Evolutionary conservation across 1,284 basidiomycete species (phyloP).

Genomic region (Austroboletus niveus): DNA sequence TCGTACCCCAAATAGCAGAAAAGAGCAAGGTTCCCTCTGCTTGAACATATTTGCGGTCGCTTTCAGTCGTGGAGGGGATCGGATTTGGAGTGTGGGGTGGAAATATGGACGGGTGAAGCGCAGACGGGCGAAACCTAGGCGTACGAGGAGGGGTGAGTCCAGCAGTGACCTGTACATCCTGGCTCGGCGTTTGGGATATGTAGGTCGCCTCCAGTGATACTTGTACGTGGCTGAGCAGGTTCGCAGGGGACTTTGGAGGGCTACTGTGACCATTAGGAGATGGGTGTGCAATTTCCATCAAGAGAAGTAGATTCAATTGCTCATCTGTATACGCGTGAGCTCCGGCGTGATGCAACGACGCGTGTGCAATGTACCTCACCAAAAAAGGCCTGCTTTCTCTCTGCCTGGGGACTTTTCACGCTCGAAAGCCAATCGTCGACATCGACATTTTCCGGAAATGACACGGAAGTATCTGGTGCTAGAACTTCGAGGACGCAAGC

Average conservation of each 20-base stretch:
- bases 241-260: conserved; percentile 57
- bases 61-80: conserved; percentile 62
- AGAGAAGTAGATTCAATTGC: conserved; percentile 67
- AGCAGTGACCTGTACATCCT: conserved; percentile 32
- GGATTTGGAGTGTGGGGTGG: conserved; percentile 77
- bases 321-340: conserved; percentile 54
- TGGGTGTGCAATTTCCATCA: conserved; percentile 50
- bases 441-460: conserved; percentile 49
- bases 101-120: conserved; percentile 59
- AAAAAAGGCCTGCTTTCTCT: conserved; percentile 69
- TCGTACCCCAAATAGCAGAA: conserved; percentile 71
- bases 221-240: conserved; percentile 71
- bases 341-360: conserved; percentile 19
- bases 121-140: conserved; percentile 31
- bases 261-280: conserved; percentile 35
- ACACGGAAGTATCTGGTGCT: conserved; percentile 63
- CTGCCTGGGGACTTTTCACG: conserved; percentile 37
- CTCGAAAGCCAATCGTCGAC: conserved; percentile 57
- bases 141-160: conserved; percentile 50
- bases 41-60: conserved; percentile 70
- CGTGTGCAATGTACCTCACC: conserved; percentile 46
- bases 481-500: conserved; percentile 59
- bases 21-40: conserved; percentile 75
- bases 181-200: conserved; percentile 53
- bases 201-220: conserved; percentile 80